Evolutionary conservation across 352 stramenopile genomes (phyloP), one percentile per base, ranked within the genome.

Genomic region (Phytophthora megakarya): DNA sequence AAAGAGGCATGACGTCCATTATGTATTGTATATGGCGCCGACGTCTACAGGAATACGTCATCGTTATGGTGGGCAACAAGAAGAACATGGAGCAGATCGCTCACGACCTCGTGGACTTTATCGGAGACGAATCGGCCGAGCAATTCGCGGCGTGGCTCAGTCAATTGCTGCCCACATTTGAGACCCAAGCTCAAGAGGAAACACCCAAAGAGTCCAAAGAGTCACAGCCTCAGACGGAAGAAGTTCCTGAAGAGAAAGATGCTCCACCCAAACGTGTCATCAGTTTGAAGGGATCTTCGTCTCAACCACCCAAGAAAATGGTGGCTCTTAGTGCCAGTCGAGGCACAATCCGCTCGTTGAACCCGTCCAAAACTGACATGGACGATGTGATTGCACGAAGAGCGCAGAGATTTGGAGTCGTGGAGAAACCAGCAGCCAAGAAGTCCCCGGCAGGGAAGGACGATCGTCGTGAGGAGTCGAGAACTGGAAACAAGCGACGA

Each of bases 31-130:
- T 67, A 43, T 58, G 32, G 43, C 50, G 40, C 18, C 47, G 47
- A 9, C 49, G 28, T 46, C 65, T 55, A 58, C 67, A 93, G 84
- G 84, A 95, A 75, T 95, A 91, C 65, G 83, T 95, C 46, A 79
- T 90, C 57, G 81, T 91, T 25, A 92, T 95, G 86, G 85, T 95
- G 58, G 73, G 78, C 72, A 95, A 93, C 76, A 90, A 92, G 76
- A 93, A 93, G 69, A 88, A 78, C 48, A 91, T 95, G 84, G 76
- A 72, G 58, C 84, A 93, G 72, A 92, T 95, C 67, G 75, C 80
- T 12, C 69, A 86, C 64, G 86, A 93, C 67, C 80, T 95, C 37
- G 75, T 91, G 44, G 84, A 95, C 56, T 95, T 95, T 32, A 92
- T 95, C 58, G 86, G 86, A 21, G 84, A 90, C 23, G 86, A 95